These are phyloP conservation scores for Lactarius hatsudake DNA, from an alignment of 768 basidiomycete genomes.

Conservation along the genomic window DNA sequence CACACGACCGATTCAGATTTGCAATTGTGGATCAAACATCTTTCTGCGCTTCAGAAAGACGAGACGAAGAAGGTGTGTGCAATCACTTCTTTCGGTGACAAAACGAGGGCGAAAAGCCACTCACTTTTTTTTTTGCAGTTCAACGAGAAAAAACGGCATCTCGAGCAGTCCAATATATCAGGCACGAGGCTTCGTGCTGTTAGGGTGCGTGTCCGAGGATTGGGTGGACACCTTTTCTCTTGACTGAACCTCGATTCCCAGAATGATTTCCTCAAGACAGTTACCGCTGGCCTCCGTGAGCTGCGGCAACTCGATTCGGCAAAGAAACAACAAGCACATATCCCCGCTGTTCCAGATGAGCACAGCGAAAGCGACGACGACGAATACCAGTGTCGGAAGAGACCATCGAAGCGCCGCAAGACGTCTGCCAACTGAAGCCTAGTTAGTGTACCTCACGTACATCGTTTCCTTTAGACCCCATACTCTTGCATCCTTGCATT, in stretches of 20 bases:
- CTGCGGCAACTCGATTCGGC: slow-evolving; percentile 60
- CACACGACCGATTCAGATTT: slow-evolving; percentile 43
- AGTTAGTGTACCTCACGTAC: not conserved
- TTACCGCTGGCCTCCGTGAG: slow-evolving; percentile 54
- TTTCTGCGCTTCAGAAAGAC: slow-evolving; percentile 55
- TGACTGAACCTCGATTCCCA: slow-evolving; percentile 30
- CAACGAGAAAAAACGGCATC: slow-evolving; percentile 57
- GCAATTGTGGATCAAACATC: slow-evolving; percentile 68
- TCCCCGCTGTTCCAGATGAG: slow-evolving; percentile 41
- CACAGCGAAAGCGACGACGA: slow-evolving; percentile 53
- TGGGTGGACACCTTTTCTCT: not conserved
- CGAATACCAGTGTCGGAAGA: slow-evolving; percentile 43
- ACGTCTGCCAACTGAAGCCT: not conserved
- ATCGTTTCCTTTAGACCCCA: not conserved
- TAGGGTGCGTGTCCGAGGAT: slow-evolving; percentile 47
- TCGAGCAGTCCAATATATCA: slow-evolving; percentile 44
- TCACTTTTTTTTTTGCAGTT: slow-evolving; percentile 40
- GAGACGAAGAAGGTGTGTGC: slow-evolving; percentile 66
- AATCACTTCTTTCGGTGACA: slow-evolving; percentile 11
- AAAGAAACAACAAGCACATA: slow-evolving; percentile 45
- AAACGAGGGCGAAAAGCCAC: not conserved
- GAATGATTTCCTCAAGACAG: slow-evolving; percentile 69
- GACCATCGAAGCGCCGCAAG: slow-evolving; percentile 32
- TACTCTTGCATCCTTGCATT: slow-evolving; percentile 5
- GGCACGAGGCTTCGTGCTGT: slow-evolving; percentile 51